A percentile compares a stretch with the other conserved stretches of the same genome.
These are phyloP conservation scores for Berberis vulgaris DNA, from an alignment of 164 flowering plant species.

Conservation along the genomic window DNA sequence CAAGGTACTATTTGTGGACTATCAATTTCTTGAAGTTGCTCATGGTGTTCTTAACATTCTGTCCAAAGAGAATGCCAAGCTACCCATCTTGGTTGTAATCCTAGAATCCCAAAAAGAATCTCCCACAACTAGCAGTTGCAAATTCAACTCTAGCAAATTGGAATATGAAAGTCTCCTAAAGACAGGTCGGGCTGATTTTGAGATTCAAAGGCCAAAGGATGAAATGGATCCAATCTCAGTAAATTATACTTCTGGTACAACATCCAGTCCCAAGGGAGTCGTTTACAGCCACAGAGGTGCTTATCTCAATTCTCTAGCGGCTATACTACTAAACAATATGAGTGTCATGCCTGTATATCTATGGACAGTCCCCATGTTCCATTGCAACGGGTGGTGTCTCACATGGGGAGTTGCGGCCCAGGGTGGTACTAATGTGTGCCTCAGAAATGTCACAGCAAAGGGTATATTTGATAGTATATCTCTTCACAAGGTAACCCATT, in stretches of 20 bases:
- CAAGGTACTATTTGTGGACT: conserved; percentile 55
- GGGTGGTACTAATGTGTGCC: not conserved
- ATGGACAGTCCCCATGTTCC: not conserved
- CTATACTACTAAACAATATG: conserved; percentile 39
- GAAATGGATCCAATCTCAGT: conserved; percentile 65
- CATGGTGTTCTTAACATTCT: conserved; percentile 32
- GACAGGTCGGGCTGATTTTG: conserved; percentile 33
- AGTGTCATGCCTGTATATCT: not conserved
- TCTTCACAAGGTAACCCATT: conserved; percentile 52
- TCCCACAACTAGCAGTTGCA: not conserved
- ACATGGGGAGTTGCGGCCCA: not conserved
- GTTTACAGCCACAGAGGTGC: conserved; percentile 73
- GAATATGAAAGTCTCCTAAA: conserved; percentile 40
- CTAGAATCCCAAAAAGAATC: conserved; percentile 21
- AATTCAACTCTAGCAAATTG: conserved; percentile 2
- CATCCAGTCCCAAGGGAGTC: conserved; percentile 82
- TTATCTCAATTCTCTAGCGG: conserved; percentile 51
- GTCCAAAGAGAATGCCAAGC: conserved; percentile 12
- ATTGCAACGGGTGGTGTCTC: not conserved
- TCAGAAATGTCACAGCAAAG: conserved; percentile 12
- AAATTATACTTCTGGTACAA: conserved; percentile 80
- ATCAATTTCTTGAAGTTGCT: conserved; percentile 37
- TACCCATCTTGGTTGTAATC: conserved; percentile 36
- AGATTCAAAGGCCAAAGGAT: conserved; percentile 41
- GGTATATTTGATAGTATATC: conserved; percentile 40